Evolutionary conservation across 176 grass and related monocot genomes (phyloP).

Genomic region (Phoenix roebelenii): DNA sequence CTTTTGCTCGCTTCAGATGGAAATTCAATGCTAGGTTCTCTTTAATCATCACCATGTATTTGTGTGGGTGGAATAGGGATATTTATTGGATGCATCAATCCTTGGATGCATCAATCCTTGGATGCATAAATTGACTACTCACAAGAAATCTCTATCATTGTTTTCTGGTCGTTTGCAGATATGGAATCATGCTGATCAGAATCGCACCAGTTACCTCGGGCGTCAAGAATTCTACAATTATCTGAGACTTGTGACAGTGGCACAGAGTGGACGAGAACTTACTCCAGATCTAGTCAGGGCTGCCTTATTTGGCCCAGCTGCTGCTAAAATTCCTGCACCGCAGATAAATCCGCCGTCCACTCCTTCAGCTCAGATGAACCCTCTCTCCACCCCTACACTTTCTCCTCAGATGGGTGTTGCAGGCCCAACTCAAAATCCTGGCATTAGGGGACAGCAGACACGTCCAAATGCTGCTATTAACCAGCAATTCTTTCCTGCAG

Average conservation of each 20-base stretch:
- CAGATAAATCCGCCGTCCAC: conserved; percentile 31
- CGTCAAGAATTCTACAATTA: conserved; percentile 87
- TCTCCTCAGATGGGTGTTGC: conserved; percentile 7
- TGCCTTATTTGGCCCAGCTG: conserved; percentile 65
- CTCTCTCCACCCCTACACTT: conserved; percentile 27
- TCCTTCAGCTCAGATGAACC: conserved; percentile 12
- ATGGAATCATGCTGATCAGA: conserved; percentile 87
- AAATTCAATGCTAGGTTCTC: no score
- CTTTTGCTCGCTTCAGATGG: no score
- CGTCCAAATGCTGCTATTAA: conserved; percentile 18
- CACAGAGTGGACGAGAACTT: conserved; percentile 66
- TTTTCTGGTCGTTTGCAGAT: conserved; percentile 36
- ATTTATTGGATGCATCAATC: no score
- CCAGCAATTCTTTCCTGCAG: conserved; percentile 25
- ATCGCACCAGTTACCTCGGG: conserved; percentile 65
- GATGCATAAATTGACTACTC: no score
- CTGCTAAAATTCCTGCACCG: conserved; percentile 82
- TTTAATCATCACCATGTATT: no score
- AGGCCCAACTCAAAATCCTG: conserved; percentile 32
- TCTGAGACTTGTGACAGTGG: conserved; percentile 79
- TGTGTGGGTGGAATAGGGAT: no score
- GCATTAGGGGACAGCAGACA: conserved; percentile 25
- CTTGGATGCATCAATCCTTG: no score
- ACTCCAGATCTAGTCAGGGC: conserved; percentile 79
- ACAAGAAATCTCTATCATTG: no score